A percentile compares a stretch with the other conserved stretches of the same genome.
Conservation (phyloP, 176 grass and related monocot genomes). For the Guadua angustifolia region DNA sequence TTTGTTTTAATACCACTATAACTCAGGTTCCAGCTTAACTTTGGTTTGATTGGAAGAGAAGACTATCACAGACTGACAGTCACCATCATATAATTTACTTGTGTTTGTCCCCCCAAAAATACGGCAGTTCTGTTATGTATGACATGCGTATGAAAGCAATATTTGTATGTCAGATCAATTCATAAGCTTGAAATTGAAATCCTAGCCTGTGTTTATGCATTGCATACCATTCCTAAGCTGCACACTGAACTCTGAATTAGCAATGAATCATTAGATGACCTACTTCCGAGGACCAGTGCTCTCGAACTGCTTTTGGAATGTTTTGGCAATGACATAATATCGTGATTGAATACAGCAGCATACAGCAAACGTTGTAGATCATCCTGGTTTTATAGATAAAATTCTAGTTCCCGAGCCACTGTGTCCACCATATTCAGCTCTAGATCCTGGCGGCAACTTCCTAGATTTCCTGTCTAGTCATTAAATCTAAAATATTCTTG, state of each 20-base stretch:
- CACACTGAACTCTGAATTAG: slow-evolving; percentile 17
- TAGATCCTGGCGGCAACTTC: background rate
- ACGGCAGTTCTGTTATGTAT: background rate
- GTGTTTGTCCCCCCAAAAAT: background rate
- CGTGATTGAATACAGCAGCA: slow-evolving; percentile 31
- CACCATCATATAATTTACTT: background rate
- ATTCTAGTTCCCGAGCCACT: background rate
- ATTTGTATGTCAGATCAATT: background rate
- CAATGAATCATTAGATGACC: background rate
- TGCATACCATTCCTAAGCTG: slow-evolving; percentile 1
- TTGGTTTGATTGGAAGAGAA: background rate
- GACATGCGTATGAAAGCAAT: background rate
- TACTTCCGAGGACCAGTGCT: background rate
- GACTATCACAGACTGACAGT: background rate
- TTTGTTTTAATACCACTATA: background rate
- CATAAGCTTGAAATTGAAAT: slow-evolving; percentile 15
- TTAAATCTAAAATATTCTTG: background rate
- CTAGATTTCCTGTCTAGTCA: slow-evolving; percentile 4
- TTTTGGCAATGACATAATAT: slow-evolving; percentile 13
- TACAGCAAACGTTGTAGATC: background rate
- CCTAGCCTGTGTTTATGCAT: background rate
- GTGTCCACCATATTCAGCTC: background rate
- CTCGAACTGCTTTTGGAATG: background rate
- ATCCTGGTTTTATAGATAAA: slow-evolving; percentile 11
- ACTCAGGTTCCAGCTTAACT: background rate